Base-by-base conservation (phyloP, 495 filamentous ascomycete species). In the Penicillium lagena region DNA sequence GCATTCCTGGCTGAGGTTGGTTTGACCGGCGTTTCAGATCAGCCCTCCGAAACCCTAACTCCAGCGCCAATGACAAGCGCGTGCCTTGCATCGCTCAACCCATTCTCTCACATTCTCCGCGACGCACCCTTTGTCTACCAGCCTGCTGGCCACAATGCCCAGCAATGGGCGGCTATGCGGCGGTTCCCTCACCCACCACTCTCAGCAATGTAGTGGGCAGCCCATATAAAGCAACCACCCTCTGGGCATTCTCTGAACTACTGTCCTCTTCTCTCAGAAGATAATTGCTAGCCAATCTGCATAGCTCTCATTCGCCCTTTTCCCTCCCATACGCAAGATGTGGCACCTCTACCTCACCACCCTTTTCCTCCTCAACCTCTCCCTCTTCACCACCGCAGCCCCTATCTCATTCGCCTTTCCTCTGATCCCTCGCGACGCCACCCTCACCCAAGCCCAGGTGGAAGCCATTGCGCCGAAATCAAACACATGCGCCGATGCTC, bases 381-480 rank as follows among this genome's bases (percentile, higher is more conserved):
- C 52, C 38, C 39, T 52, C n/a, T 49, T 40, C 29, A 37, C 51
- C 31, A 15, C 55, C 1, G 42, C 57, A 34, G 31, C 37, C 13
- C 43, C 56, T 22, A 29, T 46, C 12, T 50, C 57, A 9, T 12
- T 50, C 12, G 17, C 15, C 27, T 14, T 44, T 29, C 35, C 30
- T 42, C 27, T 41, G 9, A 34, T 37, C 32, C 13, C n/a, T 33
- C 35, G 27, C 32, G 15, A 39, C 9, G 30, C 43, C 13, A 12
- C 51, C 29, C 17, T 74, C 37, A 76, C 71, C 4, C 60, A 74
- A 13, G 54, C 64, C 8, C 62, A 74, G 40, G 71, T 83, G 49
- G 65, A 70, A 33, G 45, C 60, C 45, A 79, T 87, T 59, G 68
- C 74, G 22, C 78, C 80, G 0, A 59, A 43, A 7, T 76, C 79